Evolutionary conservation across 805 yeast genomes (phyloP), one percentile per base, ranked within the genome.

Genomic region (Tetrapisispora pingtungensis): DNA sequence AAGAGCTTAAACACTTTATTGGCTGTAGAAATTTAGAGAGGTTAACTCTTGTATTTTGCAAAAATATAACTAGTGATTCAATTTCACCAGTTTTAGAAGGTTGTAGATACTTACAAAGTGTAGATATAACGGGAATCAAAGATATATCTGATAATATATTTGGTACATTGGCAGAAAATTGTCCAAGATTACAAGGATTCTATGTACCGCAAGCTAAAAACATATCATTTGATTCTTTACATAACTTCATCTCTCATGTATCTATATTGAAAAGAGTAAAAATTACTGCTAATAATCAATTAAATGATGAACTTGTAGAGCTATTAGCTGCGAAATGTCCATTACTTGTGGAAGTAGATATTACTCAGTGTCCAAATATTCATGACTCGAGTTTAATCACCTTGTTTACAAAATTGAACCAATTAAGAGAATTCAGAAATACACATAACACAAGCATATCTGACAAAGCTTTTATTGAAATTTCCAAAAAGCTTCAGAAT

Each of bases 271-370:
- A 88, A 58, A 73, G 97, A 54, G 78, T 90, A 41, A 86, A 86
- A 57, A 72, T 93, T 43, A 80, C 88, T 46, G 84, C 83, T 45
- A 83, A 86, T 58, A 67, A 67, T 32, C 71, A 72, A 45, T 74
- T 90, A 46, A 74, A 80, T 40, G 93, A 85, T 61, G 74, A 65
- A 10, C 71, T 82, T 10, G 70, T 89, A 6, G 55, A 68, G 34
- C 71, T 73, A 19, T 69, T 88, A 62, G 80, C 83, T 43, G 68
- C 69, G n/a, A 74, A 74, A 58, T 90, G 97, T 62, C 81, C 82
- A 35, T 72, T 80, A 45, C 69, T 90, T 40, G 94, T 89, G 15
- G 98, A 90, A 64, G 81, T 93, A 42, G 97, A 90, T 64, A 71
- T 90, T 41, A 89, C 87, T 52, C 81, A 80, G 37, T 84, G 96